Evolutionary conservation across 139 green algal species (phyloP).

Genomic region (Diplosphaera chodatii): DNA sequence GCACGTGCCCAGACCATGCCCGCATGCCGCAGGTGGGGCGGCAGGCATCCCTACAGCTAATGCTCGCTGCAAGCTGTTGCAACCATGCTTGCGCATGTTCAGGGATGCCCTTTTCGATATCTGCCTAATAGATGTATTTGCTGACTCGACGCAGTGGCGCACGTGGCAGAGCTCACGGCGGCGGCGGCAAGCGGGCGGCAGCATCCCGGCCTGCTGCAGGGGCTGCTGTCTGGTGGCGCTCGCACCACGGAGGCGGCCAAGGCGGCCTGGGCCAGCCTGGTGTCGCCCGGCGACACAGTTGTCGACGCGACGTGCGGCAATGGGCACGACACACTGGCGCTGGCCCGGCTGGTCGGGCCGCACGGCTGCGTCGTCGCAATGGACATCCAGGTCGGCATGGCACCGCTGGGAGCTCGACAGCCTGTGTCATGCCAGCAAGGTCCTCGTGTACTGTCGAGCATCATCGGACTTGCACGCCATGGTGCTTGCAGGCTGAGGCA

Average conservation of each 20-base stretch:
- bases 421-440: not conserved
- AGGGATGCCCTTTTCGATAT: too few species aligned
- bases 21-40: too few species aligned
- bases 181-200: too few species aligned
- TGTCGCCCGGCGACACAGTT: constrained; percentile 41
- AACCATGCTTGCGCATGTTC: too few species aligned
- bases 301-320: constrained; percentile 54
- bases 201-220: not conserved
- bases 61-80: too few species aligned
- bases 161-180: too few species aligned
- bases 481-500: constrained; percentile 12
- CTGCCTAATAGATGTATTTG: too few species aligned
- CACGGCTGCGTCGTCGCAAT: constrained; percentile 39
- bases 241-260: constrained; percentile 24
- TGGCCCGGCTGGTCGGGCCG: constrained; percentile 43
- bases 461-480: too few species aligned
- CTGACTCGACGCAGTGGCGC: too few species aligned
- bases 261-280: constrained; percentile 26
- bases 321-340: constrained; percentile 53
- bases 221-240: not conserved
- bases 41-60: too few species aligned
- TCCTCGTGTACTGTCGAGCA: not conserved
- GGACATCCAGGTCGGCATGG: constrained; percentile 47
- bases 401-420: constrained; percentile 1
- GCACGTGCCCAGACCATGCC: too few species aligned